A percentile compares a stretch with the other conserved stretches of the same genome.
Evolutionary conservation across 371 early-diverging fungal genomes (phyloP).

Genomic region (Synchytrium microbalum): DNA sequence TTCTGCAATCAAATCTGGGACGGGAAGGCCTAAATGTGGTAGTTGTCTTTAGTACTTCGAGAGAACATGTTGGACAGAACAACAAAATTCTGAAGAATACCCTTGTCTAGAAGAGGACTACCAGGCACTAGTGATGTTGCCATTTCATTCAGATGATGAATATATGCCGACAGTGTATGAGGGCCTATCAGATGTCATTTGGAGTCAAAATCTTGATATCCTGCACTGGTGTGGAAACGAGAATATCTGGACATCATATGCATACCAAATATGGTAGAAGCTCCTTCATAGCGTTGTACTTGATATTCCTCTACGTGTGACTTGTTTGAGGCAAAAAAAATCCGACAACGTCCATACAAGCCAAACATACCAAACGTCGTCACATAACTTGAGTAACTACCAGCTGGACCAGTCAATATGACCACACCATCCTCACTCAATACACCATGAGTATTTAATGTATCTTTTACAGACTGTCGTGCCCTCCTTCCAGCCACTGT

Average conservation of each 20-base stretch:
- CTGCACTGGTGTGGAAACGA: not conserved
- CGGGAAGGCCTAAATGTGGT: not conserved
- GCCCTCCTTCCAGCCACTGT: too few relatives aligned
- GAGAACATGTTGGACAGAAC: too few relatives aligned
- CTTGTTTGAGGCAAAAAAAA: too few relatives aligned
- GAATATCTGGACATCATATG: not conserved
- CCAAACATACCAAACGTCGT: constrained; percentile 18
- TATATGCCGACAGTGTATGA: constrained; percentile 49
- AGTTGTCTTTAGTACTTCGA: too few relatives aligned
- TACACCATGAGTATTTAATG: too few relatives aligned
- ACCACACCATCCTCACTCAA: too few relatives aligned
- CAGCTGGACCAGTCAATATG: constrained; percentile 46
- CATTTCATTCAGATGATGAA: constrained; percentile 41
- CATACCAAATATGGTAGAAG: constrained; percentile 48
- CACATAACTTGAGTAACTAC: constrained; percentile 44
- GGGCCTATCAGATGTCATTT: constrained; percentile 32
- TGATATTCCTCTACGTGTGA: too few relatives aligned
- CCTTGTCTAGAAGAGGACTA: constrained; percentile 36
- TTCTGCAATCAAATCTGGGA: not conserved
- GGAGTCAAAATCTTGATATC: not conserved
- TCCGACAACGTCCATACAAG: too few relatives aligned
- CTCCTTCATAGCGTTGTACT: constrained; percentile 61
- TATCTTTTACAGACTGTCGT: too few relatives aligned
- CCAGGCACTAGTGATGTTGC: too few relatives aligned
- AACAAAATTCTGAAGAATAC: too few relatives aligned